These are phyloP conservation scores for Xylaria longipes DNA, from an alignment of 495 filamentous ascomycete species.

Conservation along the genomic window DNA sequence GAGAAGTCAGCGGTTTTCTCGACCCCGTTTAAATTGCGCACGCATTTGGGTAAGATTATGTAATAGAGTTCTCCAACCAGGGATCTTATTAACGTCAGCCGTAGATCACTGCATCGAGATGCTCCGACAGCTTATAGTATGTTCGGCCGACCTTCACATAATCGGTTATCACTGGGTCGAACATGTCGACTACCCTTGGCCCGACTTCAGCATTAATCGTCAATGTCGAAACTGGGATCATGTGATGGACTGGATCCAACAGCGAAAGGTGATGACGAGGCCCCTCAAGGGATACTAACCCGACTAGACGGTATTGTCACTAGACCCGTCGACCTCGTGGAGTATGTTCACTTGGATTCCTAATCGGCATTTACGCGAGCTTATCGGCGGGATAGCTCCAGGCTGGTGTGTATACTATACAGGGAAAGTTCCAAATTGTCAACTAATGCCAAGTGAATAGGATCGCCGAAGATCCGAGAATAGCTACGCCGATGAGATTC, in stretches of 20 bases:
- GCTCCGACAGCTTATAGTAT: not conserved
- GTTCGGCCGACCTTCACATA: not conserved
- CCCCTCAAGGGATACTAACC: not conserved
- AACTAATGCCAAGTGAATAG: conserved; percentile 7
- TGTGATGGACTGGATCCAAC: not conserved
- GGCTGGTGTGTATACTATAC: not conserved
- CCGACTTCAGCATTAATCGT: not conserved
- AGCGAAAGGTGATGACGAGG: not conserved
- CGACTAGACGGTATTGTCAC: not conserved
- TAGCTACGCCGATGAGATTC: not conserved
- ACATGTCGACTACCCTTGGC: not conserved
- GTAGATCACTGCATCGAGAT: not conserved
- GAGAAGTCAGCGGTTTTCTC: not conserved
- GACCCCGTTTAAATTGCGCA: not conserved
- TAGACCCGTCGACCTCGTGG: not conserved
- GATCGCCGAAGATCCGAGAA: not conserved
- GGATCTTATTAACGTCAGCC: not conserved
- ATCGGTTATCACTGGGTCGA: not conserved
- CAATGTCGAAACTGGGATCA: not conserved
- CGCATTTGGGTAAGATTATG: not conserved
- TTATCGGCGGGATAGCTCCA: not conserved
- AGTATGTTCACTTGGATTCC: not conserved
- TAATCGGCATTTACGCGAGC: not conserved
- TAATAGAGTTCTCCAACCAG: not conserved
- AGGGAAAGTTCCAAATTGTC: not conserved